Evolutionary conservation across 768 basidiomycete genomes (phyloP), one percentile per base, ranked within the genome.

Genomic region (Russula ochroleuca): DNA sequence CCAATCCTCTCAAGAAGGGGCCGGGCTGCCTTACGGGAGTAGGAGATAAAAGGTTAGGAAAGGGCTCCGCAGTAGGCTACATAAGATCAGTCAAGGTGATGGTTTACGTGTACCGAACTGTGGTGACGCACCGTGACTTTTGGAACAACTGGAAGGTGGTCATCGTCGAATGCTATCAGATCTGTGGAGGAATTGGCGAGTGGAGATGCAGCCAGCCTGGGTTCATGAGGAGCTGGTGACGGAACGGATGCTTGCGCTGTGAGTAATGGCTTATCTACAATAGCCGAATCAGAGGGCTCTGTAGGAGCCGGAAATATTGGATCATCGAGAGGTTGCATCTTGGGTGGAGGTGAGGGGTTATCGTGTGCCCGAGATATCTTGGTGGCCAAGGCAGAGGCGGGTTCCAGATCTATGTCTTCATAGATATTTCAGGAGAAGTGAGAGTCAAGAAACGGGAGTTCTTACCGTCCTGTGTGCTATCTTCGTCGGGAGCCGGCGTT

Each of bases 271-370:
- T 11, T 38, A 35, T 55, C 53, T 43, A 40, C 47, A 37, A 50
- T 21, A 41, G 48, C 40, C 10, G 53, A 37, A 10, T 14, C 43
- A 21, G 54, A 19, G 0, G 10, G 38, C 1, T 49, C 58, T 40
- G 58, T 21, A 40, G 11, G 28, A 15, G 50, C 38, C 13, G 52
- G 57, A 31, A 35, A 17, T 10, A 28, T 33, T 41, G 21, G 51
- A 51, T 57, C 37, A 21, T 38, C 67, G 61, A 62, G 69, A 25
- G 68, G 66, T 3, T 64, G 68, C 54, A 56, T 67, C 49, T 55
- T 67, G 51, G 83, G 83, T 5, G 83, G 83, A 19, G 89, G 88
- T 19, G 89, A 91, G 19, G 90, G 90, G 69, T 92, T 92, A 69
- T 84, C 85, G 62, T 83, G 81, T 57, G 90, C 89, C 55, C 83